These are phyloP conservation scores for Cicer judaicum DNA, from an alignment of 306 rosid species.

Conservation along the genomic window DNA sequence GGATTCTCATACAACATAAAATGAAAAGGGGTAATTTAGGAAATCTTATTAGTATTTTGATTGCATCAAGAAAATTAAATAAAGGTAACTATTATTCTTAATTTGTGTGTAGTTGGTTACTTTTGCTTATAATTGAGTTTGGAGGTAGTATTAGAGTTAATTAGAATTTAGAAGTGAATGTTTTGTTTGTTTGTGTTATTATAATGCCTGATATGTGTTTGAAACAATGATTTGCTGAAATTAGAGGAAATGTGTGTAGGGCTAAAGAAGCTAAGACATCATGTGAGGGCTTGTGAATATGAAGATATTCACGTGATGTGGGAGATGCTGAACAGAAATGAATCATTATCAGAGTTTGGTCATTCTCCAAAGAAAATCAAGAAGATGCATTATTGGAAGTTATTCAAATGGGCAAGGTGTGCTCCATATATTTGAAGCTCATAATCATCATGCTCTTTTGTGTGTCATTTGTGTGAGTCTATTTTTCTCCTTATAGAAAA, in stretches of 20 bases:
- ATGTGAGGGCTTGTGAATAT: slow-evolving; percentile 73
- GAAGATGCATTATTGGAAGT: slow-evolving; percentile 48
- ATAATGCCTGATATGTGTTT: background rate
- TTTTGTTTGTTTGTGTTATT: too few relatives aligned
- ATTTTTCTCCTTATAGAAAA: slow-evolving; percentile 37
- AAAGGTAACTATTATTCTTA: too few relatives aligned
- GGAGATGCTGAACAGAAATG: slow-evolving; percentile 74
- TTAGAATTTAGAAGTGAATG: background rate
- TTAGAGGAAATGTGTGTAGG: slow-evolving; percentile 54
- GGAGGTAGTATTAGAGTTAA: too few relatives aligned
- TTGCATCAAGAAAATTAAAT: too few relatives aligned
- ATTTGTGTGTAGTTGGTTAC: too few relatives aligned
- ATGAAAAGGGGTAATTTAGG: too few relatives aligned
- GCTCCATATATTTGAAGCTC: slow-evolving; percentile 51
- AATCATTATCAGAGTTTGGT: slow-evolving; percentile 43
- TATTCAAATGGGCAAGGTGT: slow-evolving; percentile 67
- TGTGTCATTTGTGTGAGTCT: slow-evolving; percentile 33
- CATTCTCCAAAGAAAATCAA: slow-evolving; percentile 42
- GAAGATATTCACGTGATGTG: slow-evolving; percentile 90
- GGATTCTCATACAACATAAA: too few relatives aligned
- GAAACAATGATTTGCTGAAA: slow-evolving; percentile 1
- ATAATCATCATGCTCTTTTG: slow-evolving; percentile 33
- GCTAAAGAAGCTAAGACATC: slow-evolving; percentile 58
- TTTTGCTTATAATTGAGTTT: too few relatives aligned
- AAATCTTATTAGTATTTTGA: too few relatives aligned